Evolutionary conservation across 495 filamentous ascomycete genomes (phyloP).

Genomic region (Mytilinidion resinicola): DNA sequence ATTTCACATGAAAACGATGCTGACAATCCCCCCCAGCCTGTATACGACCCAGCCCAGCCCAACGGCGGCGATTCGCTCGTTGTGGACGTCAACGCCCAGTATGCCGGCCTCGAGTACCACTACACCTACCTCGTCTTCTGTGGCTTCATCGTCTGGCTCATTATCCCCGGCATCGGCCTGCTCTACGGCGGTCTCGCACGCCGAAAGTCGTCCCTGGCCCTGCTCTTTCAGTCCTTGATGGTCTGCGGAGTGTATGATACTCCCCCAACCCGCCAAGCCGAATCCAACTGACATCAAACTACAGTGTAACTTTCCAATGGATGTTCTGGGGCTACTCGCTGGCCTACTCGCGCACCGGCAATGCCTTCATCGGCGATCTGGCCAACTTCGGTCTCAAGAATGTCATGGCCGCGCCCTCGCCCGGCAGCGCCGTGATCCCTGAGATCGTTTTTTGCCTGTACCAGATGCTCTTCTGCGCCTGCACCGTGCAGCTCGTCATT

Average conservation of each 20-base stretch:
- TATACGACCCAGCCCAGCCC: conserved; percentile 26
- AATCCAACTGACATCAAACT: neutral
- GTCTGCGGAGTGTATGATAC: conserved; percentile 25
- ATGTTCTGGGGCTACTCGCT: conserved; percentile 56
- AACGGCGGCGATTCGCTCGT: conserved; percentile 31
- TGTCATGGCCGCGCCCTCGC: conserved; percentile 46
- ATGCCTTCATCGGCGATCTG: conserved; percentile 50
- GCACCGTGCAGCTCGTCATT: conserved; percentile 47
- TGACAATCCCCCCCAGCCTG: conserved; percentile 26
- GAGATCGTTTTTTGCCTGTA: conserved; percentile 55
- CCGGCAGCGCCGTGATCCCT: conserved; percentile 44
- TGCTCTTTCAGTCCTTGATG: conserved; percentile 55
- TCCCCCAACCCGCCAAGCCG: neutral
- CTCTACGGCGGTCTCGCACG: conserved; percentile 54
- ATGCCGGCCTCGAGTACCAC: conserved; percentile 45
- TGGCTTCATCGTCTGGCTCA: conserved; percentile 52
- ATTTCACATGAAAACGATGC: neutral
- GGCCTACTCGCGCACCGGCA: conserved; percentile 45
- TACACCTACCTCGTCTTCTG: conserved; percentile 48
- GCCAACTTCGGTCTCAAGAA: conserved; percentile 50
- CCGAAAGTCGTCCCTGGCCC: conserved; percentile 50
- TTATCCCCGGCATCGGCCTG: conserved; percentile 54
- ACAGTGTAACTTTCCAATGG: conserved; percentile 47
- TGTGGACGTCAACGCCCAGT: conserved; percentile 47
- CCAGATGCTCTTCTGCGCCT: conserved; percentile 53